These are phyloP conservation scores for Bacidia gigantensis DNA, from an alignment of 495 filamentous ascomycete species.

Conservation along the genomic window DNA sequence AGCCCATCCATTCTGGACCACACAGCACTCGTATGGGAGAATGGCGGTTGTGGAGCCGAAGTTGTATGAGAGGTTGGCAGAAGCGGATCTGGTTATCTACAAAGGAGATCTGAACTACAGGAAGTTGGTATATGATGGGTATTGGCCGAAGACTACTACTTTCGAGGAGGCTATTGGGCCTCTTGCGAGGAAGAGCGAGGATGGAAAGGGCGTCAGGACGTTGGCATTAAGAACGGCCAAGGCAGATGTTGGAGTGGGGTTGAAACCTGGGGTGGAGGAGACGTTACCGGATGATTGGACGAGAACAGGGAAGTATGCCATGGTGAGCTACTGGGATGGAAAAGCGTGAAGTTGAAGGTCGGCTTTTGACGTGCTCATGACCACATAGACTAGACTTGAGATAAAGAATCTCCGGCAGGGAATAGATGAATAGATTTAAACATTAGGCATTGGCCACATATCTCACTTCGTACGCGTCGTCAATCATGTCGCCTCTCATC, in stretches of 20 bases:
- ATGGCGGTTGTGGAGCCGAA: conserved; percentile 47
- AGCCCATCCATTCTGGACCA: conserved; percentile 80
- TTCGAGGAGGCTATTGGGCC: conserved; percentile 84
- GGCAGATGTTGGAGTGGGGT: conserved; percentile 69
- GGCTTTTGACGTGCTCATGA: no score
- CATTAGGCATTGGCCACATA: no score
- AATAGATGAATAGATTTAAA: no score
- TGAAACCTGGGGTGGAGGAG: conserved; percentile 69
- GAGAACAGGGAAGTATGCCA: conserved; percentile 90
- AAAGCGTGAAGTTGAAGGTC: conserved; percentile 29
- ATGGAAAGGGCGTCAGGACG: conserved; percentile 58
- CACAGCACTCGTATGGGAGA: conserved; percentile 70
- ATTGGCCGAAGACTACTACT: conserved; percentile 74
- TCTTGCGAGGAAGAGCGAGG: conserved; percentile 43
- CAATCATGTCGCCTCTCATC: no score
- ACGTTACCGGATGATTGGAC: conserved; percentile 78
- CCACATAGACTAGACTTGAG: no score
- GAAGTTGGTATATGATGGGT: conserved; percentile 74
- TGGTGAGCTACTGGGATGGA: conserved; percentile 72
- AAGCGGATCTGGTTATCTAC: conserved; percentile 78
- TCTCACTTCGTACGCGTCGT: no score
- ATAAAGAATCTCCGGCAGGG: no score
- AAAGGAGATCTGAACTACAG: conserved; percentile 95
- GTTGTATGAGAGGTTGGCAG: conserved; percentile 60
- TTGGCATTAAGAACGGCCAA: conserved; percentile 85